Evolutionary conservation across 768 basidiomycete species (phyloP).

Genomic region (Pleurotus cornucopiae): DNA sequence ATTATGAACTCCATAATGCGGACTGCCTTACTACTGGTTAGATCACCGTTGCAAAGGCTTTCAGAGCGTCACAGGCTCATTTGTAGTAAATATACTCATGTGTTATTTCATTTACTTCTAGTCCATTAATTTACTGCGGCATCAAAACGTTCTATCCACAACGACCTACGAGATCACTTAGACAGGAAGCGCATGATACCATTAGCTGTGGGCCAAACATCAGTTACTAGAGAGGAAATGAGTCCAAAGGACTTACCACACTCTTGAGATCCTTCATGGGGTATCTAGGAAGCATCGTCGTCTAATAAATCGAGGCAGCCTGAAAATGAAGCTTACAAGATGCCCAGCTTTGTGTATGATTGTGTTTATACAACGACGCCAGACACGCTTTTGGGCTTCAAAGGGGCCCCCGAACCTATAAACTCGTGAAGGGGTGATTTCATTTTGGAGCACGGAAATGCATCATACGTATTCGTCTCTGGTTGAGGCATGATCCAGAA

Average conservation of each 20-base stretch:
- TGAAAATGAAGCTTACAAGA: neutral
- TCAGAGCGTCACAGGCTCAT: too few relatives aligned
- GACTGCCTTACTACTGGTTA: too few relatives aligned
- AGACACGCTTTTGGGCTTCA: neutral
- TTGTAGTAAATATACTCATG: too few relatives aligned
- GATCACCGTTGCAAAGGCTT: too few relatives aligned
- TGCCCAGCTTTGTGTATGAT: neutral
- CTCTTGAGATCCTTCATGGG: neutral
- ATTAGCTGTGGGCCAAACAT: too few relatives aligned
- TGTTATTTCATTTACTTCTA: too few relatives aligned
- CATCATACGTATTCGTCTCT: neutral
- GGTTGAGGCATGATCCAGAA: conserved; percentile 47
- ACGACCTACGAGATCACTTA: too few relatives aligned
- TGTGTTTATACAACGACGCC: neutral
- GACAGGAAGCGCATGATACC: too few relatives aligned
- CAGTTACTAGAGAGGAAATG: too few relatives aligned
- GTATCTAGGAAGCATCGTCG: neutral
- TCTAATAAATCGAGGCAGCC: neutral
- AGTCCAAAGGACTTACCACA: neutral
- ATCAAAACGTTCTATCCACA: too few relatives aligned
- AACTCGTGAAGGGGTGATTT: neutral
- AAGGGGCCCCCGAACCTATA: neutral
- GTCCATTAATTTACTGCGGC: too few relatives aligned
- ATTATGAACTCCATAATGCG: too few relatives aligned
- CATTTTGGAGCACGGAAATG: neutral